Evolutionary conservation across 192 early-diverging fungal species (phyloP), one percentile per base, ranked within the genome.

Genomic region (Diversispora epigaea): DNA sequence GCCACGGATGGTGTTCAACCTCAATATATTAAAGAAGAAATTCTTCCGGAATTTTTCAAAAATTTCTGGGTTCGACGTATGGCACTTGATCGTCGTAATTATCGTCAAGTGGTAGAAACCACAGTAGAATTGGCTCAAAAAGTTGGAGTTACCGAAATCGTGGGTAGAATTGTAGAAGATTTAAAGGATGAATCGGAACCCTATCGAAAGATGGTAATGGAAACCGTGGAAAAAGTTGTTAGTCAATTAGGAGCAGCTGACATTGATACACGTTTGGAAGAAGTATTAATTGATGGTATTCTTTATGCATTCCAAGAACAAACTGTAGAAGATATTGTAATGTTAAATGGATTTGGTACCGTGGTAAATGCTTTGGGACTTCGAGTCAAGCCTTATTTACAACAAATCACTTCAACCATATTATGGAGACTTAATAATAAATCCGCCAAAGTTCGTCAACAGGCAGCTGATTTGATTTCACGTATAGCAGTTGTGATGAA

Each of bases 301-400:
- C 79, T 99, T 57, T 98, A 94, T 80, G 96, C 98, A 8, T 99
- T 99, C 89, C 96, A 99, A 85, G 96, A 99, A 83, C 98, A 98
- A 77, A 94, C 94, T 0, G 86, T 91, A n/a, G 95, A 96, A 78
- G 97, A 93, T 78, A 84, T 89, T 62, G 86, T 93, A 50, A 93
- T 98, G 89, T 80, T 98, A 46, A 97, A 97, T 74, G 97, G 95
- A 17, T 98, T 99, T 76, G 96, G 96, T 76, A 95, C 92, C 0
- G 93, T 96, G 1, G 94, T 98, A 40, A 95, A 93, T 79, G 92
- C 92, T 4, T 86, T 99, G 43, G 94, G 95, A 21, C 82, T 88
- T 72, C 90, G 98, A 11, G 92, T 93, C 68, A 93, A 94, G 81
- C 93, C 95, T 15, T 98, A 98, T 78, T 72, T 99, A 58, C 93